Evolutionary conservation across 495 filamentous ascomycete genomes (phyloP), one percentile per base, ranked within the genome.

Genomic region (Xylaria telfairii): DNA sequence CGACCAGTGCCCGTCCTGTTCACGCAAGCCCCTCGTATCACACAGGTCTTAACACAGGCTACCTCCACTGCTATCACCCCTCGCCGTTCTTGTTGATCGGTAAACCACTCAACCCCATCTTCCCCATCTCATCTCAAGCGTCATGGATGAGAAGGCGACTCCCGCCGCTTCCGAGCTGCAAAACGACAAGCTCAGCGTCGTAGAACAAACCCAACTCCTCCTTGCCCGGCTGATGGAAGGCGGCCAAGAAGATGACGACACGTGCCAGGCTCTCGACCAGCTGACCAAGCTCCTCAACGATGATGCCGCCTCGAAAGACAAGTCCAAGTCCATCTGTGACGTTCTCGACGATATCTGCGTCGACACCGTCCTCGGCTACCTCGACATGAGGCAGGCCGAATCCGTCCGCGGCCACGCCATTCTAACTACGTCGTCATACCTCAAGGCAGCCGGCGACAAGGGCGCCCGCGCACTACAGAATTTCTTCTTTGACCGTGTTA

Each of bases 321-420:
- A 80, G 59, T 74, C 81, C 63, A 71, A 75, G 13, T 80, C 84
- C 56, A 79, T 97, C 62, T 87, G 90, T 71, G 80, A 84, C 47
- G 78, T 94, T 59, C 85, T 97, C 46, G 94, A 96, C 74, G 85
- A 87, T 56, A 92, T 96, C 70, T 88, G 87, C 51, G 87, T 97
- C 69, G 93, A 95, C 74, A 92, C 92, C 53, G 88, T 98, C 61
- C 81, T 97, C 12, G 84, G 88, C 39, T 92, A 89, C 62, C 83
- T 96, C 46, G 94, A 98, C 75, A 88, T 92, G 82, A 88, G 94
- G 21, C 85, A 93, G 67, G 82, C 91, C 5, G 82, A 86, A 1
- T 83, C 87, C 41, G 83, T 95, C 57, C 86, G 92, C 26, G 90
- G 87, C 71, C 92, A 94, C 75, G 93, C 92, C 6, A 90, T 90